A percentile compares a stretch with the other conserved stretches of the same genome.
phyloP scores from a whole-genome alignment of 345 rosid species.

The Rhodamnia argentea region DNA sequence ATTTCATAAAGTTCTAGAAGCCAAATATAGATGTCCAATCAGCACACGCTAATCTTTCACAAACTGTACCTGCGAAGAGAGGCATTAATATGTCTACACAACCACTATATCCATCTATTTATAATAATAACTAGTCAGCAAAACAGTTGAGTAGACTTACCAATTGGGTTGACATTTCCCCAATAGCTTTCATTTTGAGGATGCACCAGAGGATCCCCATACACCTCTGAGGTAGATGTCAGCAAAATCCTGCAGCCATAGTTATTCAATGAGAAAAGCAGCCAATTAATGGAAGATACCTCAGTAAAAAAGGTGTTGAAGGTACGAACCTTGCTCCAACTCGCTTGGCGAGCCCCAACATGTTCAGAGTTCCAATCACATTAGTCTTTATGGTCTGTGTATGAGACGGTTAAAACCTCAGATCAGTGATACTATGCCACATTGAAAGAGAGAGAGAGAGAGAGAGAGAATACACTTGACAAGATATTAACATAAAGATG shows the following conservation, averaged over 20 bases:
- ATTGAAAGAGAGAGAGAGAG: background rate
- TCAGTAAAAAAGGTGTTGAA: background rate
- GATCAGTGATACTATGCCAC: too few relatives aligned
- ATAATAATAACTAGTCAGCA: background rate
- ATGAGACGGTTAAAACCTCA: background rate
- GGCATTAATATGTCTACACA: background rate
- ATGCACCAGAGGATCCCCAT: constrained; percentile 89
- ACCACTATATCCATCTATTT: background rate
- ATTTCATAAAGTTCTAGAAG: background rate
- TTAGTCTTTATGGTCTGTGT: constrained; percentile 91
- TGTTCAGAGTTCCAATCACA: constrained; percentile 89
- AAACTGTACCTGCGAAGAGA: background rate
- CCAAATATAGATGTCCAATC: background rate
- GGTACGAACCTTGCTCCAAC: constrained; percentile 83
- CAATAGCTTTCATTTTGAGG: constrained; percentile 87
- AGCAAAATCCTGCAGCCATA: constrained; percentile 56
- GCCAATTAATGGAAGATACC: background rate
- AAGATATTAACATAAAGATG: background rate
- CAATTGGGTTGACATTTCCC: constrained; percentile 98
- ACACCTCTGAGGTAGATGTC: constrained; percentile 93
- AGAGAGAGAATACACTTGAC: background rate
- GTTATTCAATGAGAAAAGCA: background rate
- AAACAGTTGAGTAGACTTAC: constrained; percentile 19
- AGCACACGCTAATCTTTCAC: background rate
- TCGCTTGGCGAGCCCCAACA: constrained; percentile 97